Evolutionary conservation across 1,139 yeast species (phyloP).

Genomic region (Yamadazyma oceani): DNA sequence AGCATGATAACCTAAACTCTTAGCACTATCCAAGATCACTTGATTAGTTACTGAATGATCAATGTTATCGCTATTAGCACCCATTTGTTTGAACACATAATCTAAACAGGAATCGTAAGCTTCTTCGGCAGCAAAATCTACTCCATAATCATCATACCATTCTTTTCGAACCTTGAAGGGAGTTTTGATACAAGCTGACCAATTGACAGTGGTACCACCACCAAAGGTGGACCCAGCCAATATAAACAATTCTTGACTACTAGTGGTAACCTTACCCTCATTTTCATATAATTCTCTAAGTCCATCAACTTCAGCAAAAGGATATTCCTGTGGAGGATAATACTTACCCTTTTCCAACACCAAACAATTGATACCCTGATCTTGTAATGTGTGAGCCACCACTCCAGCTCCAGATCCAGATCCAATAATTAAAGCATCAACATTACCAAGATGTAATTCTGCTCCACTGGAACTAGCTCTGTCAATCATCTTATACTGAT

Average conservation of each 20-base stretch:
- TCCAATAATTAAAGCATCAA: constrained; percentile 52
- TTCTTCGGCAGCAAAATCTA: constrained; percentile 50
- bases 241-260: constrained; percentile 37
- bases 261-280: constrained; percentile 34
- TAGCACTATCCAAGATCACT: constrained; percentile 46
- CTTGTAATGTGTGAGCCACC: constrained; percentile 49
- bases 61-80: constrained; percentile 41
- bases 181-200: constrained; percentile 60
- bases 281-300: constrained; percentile 39
- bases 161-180: constrained; percentile 56
- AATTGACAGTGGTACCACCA: constrained; percentile 61
- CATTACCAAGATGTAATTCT: constrained; percentile 37
- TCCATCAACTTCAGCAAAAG: constrained; percentile 42
- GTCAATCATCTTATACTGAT: constrained; percentile 31
- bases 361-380: constrained; percentile 45
- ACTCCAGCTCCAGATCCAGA: constrained; percentile 64
- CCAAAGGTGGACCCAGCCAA: constrained; percentile 61
- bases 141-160: constrained; percentile 51
- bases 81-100: constrained; percentile 53
- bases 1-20: constrained; percentile 46
- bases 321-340: constrained; percentile 36
- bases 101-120: constrained; percentile 48
- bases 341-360: constrained; percentile 57
- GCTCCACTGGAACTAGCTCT: constrained; percentile 31
- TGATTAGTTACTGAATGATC: constrained; percentile 51